Conservation (phyloP, 73 alveolate genomes). For the Symbiodinium natans region DNA sequence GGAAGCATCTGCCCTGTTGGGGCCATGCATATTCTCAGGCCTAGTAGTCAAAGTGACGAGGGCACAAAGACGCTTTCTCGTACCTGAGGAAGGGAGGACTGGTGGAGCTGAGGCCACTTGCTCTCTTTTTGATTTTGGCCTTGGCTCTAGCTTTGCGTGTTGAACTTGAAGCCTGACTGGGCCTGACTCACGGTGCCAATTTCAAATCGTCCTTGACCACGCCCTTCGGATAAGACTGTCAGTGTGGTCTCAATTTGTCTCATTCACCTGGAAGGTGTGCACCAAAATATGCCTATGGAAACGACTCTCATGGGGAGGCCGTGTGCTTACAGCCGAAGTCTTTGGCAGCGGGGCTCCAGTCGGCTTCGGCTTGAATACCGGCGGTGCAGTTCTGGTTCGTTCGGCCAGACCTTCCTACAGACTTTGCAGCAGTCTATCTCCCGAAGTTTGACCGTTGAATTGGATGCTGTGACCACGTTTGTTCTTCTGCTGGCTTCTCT, state of each 20-base stretch:
- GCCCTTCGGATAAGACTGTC: too few relatives aligned
- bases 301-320: slow-evolving; percentile 67
- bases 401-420: too few relatives aligned
- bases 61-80: background rate
- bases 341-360: too few relatives aligned
- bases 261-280: slow-evolving; percentile 24
- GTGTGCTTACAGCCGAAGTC: background rate
- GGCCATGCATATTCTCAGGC: too few relatives aligned
- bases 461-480: too few relatives aligned
- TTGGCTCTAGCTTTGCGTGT: background rate
- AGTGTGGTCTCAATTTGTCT: background rate
- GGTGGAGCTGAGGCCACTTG: slow-evolving; percentile 68
- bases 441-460: too few relatives aligned
- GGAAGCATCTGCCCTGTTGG: too few relatives aligned
- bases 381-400: too few relatives aligned
- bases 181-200: background rate
- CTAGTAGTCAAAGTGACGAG: too few relatives aligned
- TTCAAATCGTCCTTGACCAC: background rate
- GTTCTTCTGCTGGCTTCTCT: too few relatives aligned
- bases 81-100: slow-evolving; percentile 47
- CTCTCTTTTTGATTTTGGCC: background rate
- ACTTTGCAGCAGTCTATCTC: too few relatives aligned
- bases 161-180: background rate
- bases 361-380: too few relatives aligned
- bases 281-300: slow-evolving; percentile 72